Evolutionary conservation across 129 eudicot genomes (phyloP).

Genomic region (Chrysanthemum makinoi): DNA sequence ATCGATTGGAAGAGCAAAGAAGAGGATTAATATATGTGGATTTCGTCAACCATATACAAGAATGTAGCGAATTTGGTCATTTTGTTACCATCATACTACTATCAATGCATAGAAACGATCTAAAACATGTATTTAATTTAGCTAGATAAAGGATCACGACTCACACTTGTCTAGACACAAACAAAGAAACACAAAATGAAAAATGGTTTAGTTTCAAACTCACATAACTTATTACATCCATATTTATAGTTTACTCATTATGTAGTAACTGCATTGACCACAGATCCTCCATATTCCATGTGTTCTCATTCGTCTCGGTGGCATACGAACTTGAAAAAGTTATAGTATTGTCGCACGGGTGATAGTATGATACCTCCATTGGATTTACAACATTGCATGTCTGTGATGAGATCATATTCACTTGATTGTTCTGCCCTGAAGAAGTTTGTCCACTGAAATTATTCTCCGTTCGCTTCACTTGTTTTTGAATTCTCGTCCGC

Average conservation of each 20-base stretch:
- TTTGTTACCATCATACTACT: neutral
- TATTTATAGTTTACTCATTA: constrained; percentile 33
- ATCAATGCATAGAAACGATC: neutral
- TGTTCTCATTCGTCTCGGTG: constrained; percentile 43
- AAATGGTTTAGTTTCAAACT: neutral
- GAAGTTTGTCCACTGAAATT: constrained; percentile 29
- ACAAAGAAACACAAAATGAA: constrained; percentile 7
- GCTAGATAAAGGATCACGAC: neutral
- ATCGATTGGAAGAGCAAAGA: too few species aligned
- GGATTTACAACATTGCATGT: constrained; percentile 28
- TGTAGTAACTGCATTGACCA: constrained; percentile 75
- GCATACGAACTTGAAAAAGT: constrained; percentile 35
- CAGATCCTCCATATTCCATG: constrained; percentile 80
- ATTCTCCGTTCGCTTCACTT: constrained; percentile 46
- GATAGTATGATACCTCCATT: constrained; percentile 33
- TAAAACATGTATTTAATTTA: neutral
- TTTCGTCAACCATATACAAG: neutral
- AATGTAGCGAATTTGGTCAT: neutral
- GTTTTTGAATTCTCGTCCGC: constrained; percentile 89
- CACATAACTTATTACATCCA: neutral
- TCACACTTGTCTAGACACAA: neutral
- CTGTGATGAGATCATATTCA: constrained; percentile 17
- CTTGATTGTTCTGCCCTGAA: constrained; percentile 19
- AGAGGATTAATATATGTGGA: too few species aligned
- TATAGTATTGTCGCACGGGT: constrained; percentile 32